Evolutionary conservation across 1,284 basidiomycete species (phyloP).

Genomic region (Exobasidium rhododendri): DNA sequence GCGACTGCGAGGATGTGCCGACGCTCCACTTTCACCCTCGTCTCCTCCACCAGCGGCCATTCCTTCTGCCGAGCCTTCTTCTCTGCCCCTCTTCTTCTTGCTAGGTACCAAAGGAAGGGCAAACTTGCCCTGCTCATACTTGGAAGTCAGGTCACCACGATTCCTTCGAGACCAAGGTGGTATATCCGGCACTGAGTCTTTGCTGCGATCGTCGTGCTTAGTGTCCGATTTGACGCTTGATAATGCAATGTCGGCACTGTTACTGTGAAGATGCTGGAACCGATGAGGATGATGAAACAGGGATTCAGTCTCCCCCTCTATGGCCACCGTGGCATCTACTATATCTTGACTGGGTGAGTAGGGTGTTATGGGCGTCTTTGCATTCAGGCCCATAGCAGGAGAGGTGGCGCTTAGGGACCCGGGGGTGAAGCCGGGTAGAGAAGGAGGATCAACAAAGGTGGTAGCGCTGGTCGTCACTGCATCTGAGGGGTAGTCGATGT

Average conservation of each 20-base stretch:
- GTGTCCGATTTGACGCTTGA: neutral
- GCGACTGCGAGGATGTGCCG: neutral
- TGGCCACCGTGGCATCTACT: slow-evolving; percentile 22
- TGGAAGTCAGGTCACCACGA: slow-evolving; percentile 12
- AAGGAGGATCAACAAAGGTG: slow-evolving; percentile 35
- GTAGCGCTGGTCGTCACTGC: slow-evolving; percentile 7
- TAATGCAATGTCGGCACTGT: neutral
- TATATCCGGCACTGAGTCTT: neutral
- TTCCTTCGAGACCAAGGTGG: neutral
- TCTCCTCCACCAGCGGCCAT: neutral
- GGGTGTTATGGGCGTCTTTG: slow-evolving; percentile 44
- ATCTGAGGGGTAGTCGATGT: neutral
- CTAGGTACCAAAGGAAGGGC: slow-evolving; percentile 13
- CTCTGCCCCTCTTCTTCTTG: slow-evolving; percentile 6
- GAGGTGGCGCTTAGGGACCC: slow-evolving; percentile 44
- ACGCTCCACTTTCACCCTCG: neutral
- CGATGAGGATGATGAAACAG: neutral
- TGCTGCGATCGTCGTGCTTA: neutral
- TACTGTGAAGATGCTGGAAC: neutral
- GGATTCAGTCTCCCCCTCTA: slow-evolving; percentile 19
- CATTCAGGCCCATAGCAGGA: slow-evolving; percentile 28
- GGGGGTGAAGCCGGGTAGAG: slow-evolving; percentile 45
- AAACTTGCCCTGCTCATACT: slow-evolving; percentile 24
- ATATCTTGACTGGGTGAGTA: slow-evolving; percentile 40
- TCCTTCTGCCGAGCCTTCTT: neutral